Conservation (phyloP, 306 rosid genomes). For the Malus asiatica region DNA sequence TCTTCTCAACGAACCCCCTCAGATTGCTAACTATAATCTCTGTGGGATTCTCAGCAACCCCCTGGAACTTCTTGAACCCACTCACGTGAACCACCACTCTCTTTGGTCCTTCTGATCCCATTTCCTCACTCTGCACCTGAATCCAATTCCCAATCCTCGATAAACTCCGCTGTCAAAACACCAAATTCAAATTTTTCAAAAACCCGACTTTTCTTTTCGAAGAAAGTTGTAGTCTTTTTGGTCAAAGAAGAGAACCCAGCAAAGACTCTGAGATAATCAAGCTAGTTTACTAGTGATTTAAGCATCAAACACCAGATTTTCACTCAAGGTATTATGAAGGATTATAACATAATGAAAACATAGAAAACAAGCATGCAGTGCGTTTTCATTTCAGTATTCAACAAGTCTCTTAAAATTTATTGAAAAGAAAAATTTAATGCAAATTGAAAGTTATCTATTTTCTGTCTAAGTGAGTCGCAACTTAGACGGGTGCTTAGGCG, state of each 20-base stretch:
- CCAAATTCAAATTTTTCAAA: not conserved
- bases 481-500: too few species aligned
- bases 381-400: too few species aligned
- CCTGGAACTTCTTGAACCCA: slow-evolving; percentile 80
- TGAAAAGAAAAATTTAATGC: too few species aligned
- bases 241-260: not conserved
- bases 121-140: slow-evolving; percentile 35
- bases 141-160: slow-evolving; percentile 67
- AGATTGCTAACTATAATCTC: slow-evolving; percentile 57
- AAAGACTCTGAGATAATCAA: not conserved
- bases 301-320: not conserved
- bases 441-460: too few species aligned
- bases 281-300: not conserved
- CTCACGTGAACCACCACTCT: slow-evolving; percentile 60
- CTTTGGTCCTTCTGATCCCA: slow-evolving; percentile 87
- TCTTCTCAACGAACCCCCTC: slow-evolving; percentile 48
- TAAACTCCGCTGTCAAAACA: not conserved
- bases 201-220: not conserved
- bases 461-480: too few species aligned
- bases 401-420: too few species aligned
- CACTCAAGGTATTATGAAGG: too few species aligned
- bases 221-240: not conserved
- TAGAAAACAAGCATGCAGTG: too few species aligned
- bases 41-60: slow-evolving; percentile 73
- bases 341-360: too few species aligned